Conservation (phyloP, 495 filamentous ascomycete species). For the Podospora comata region DNA sequence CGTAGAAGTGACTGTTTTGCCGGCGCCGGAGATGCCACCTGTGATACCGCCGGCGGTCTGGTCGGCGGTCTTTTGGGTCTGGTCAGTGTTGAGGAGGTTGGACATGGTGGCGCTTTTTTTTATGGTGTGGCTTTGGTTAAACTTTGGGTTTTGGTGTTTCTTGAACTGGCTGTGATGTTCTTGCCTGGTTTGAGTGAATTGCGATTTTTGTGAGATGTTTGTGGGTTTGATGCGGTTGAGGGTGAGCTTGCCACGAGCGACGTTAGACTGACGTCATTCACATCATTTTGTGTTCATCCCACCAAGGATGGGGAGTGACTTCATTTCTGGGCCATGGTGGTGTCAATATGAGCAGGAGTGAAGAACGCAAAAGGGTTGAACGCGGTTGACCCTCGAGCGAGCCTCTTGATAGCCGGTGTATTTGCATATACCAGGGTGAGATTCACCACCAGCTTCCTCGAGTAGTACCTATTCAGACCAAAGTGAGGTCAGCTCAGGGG, state of each 20-base stretch:
- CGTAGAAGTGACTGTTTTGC: constrained; percentile 55
- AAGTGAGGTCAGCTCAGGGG: not conserved
- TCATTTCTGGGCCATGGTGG: not conserved
- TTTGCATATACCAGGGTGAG: not conserved
- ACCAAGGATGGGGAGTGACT: not conserved
- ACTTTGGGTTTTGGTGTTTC: not conserved
- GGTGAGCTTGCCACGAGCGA: not conserved
- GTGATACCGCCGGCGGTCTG: constrained; percentile 46
- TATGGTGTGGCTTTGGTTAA: not conserved
- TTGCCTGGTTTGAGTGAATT: not conserved
- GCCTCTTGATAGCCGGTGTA: too few relatives aligned
- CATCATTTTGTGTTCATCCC: not conserved
- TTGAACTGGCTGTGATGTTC: not conserved
- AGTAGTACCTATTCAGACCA: not conserved
- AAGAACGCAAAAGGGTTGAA: too few relatives aligned
- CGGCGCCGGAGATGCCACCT: constrained; percentile 46
- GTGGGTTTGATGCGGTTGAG: not conserved
- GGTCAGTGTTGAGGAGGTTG: not conserved
- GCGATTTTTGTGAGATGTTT: not conserved
- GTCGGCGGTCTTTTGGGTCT: constrained; percentile 43
- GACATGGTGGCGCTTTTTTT: constrained; percentile 15
- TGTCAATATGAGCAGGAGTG: not conserved
- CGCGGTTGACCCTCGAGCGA: too few relatives aligned
- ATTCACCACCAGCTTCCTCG: not conserved
- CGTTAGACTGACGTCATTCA: not conserved